Conservation (phyloP, 139 green algal genomes). For the Chlorella sp. region DNA sequence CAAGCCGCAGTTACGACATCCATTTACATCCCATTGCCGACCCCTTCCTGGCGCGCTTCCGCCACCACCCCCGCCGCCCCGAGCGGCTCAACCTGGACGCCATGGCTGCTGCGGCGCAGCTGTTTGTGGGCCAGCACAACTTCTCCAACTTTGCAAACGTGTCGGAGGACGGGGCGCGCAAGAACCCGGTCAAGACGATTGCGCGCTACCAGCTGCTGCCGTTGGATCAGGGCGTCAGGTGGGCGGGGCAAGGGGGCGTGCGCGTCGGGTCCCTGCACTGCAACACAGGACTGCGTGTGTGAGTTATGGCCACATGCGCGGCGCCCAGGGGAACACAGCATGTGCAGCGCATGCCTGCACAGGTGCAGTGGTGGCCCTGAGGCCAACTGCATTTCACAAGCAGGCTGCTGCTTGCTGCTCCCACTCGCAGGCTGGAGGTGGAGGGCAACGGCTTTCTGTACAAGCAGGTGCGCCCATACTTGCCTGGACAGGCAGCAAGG, state of each 20-base stretch:
- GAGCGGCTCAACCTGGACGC: conserved; percentile 48
- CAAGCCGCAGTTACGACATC: conserved; percentile 54
- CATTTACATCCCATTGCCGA: conserved; percentile 24
- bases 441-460: conserved; percentile 83
- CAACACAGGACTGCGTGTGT: background rate
- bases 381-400: background rate
- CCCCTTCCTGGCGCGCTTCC: conserved; percentile 55
- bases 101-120: conserved; percentile 51
- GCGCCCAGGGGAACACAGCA: background rate
- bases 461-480: conserved; percentile 35
- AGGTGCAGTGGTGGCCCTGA: background rate
- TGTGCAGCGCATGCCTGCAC: background rate
- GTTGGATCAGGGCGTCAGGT: conserved; percentile 31
- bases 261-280: background rate
- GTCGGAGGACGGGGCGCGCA: conserved; percentile 16
- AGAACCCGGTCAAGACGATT: conserved; percentile 67
- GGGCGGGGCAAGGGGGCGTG: background rate
- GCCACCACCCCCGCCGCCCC: conserved; percentile 39
- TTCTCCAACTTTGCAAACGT: conserved; percentile 73
- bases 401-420: background rate
- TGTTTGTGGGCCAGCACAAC: conserved; percentile 73
- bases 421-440: conserved; percentile 57
- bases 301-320: background rate
- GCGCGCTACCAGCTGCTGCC: conserved; percentile 44
- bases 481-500: no score